Base-by-base conservation (phyloP, 768 basidiomycete species). In the Crassisporium funariophilum region DNA sequence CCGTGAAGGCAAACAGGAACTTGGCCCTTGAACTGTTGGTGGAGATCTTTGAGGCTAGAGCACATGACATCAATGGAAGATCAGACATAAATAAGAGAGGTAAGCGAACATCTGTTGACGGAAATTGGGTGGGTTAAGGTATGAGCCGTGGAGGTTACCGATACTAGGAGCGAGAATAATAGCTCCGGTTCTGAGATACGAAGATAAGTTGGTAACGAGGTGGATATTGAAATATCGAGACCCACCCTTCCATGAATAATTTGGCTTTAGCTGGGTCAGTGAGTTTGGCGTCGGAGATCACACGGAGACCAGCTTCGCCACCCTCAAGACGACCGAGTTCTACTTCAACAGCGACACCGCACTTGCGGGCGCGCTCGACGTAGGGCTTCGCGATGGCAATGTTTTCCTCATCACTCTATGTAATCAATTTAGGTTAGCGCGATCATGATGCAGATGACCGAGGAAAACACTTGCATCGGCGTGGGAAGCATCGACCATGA, bases 401-500 rank as follows among this genome's bases (percentile, higher is more conserved):
- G 51, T 75, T 77, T 50, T 76, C 74, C 52, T 76, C 73, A 51
- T 76, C 74, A 0, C 70, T 73, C 74, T 77, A 41, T 19, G 40
- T 10, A n/a, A 16, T 17, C n/a, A n/a, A n/a, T 12, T 20, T 10
- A 16, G 34, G 44, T 16, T 29, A 24, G 23, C 21, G 19, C 23
- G 19, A 15, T 35, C 19, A 8, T 5, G 22, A 33, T 5, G 2
- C 34, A 36, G 38, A 12, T n/a, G n/a, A n/a, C n/a, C n/a, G 17
- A 25, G 7, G 29, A 6, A 15, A 12, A 4, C 8, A 55, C 59
- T 24, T 41, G 69, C 74, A 20, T 76, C 73, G 10, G 76, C 74
- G 45, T 77, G 74, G 46, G 73, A 74, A 4, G 75, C 74, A 54
- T 76, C 75, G 5, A 76, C 74, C 75, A 76, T 76, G 52, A 76